phyloP scores from a whole-genome alignment of 129 eudicot species.

The Logfia minima region DNA sequence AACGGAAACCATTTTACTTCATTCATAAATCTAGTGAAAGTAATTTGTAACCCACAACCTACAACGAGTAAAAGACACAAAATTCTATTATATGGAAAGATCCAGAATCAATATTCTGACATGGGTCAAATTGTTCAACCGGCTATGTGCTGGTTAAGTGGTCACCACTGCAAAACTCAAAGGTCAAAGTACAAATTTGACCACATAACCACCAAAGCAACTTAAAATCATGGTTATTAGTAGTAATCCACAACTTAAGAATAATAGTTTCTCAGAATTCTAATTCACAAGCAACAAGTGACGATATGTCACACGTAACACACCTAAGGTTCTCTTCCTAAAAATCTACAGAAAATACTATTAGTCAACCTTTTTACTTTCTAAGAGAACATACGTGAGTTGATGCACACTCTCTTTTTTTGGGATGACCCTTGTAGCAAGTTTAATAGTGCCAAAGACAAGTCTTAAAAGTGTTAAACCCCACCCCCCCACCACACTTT shows the following conservation, averaged over 20 bases:
- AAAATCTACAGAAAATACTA: neutral
- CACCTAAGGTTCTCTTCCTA: neutral
- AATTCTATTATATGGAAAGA: no score
- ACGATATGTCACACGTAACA: neutral
- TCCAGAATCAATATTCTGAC: neutral
- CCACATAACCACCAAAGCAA: neutral
- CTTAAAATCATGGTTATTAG: neutral
- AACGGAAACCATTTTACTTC: neutral
- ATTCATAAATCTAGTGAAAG: neutral
- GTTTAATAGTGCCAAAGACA: slow-evolving; percentile 6
- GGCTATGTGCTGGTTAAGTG: neutral
- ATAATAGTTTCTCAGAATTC: neutral
- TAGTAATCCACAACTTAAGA: neutral
- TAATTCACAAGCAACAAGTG: neutral
- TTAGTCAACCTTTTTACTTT: neutral
- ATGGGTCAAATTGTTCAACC: neutral
- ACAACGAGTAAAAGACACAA: neutral
- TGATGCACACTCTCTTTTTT: neutral
- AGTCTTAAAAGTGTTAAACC: neutral
- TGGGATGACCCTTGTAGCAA: neutral
- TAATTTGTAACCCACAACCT: neutral
- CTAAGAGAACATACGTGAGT: neutral
- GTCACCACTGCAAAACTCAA: neutral
- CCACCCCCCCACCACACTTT: slow-evolving; percentile 8
- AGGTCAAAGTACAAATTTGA: neutral